These are phyloP conservation scores for Laguncularia racemosa DNA, from an alignment of 345 rosid species.

Conservation along the genomic window DNA sequence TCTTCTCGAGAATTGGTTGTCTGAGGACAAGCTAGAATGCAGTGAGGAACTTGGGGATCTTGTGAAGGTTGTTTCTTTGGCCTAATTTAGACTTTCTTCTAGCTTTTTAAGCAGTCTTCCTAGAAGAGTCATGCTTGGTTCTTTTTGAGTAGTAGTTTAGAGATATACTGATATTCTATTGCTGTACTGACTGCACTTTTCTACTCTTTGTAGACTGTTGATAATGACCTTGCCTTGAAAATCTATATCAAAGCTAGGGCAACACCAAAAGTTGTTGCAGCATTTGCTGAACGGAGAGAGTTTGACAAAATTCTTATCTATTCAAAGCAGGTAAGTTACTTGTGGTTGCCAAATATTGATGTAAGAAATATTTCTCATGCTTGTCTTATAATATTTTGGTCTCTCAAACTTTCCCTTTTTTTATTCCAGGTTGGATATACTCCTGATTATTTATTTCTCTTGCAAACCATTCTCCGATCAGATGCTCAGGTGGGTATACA, in stretches of 20 bases:
- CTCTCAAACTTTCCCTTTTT: conserved; percentile 5
- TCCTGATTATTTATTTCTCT: conserved; percentile 93
- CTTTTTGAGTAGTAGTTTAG: not conserved
- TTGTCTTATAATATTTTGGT: conserved; percentile 1
- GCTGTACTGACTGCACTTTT: conserved; percentile 7
- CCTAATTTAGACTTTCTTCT: too few relatives aligned
- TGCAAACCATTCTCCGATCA: conserved; percentile 92
- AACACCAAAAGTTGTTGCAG: conserved; percentile 94
- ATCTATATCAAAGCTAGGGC: conserved; percentile 93
- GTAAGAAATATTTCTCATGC: conserved; percentile 7
- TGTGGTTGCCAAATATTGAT: not conserved
- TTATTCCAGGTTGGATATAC: conserved; percentile 74
- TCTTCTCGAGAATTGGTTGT: conserved; percentile 94
- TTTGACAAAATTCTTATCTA: conserved; percentile 88
- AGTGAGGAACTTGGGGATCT: conserved; percentile 99
- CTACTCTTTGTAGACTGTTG: conserved; percentile 58
- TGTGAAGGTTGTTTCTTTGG: conserved; percentile 56
- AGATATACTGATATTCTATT: not conserved
- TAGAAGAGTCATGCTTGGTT: too few relatives aligned
- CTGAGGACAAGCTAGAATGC: conserved; percentile 97
- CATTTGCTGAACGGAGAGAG: conserved; percentile 95
- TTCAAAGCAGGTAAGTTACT: conserved; percentile 69
- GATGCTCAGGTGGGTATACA: conserved; percentile 78
- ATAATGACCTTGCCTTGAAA: conserved; percentile 91
- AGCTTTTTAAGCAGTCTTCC: too few relatives aligned